These are phyloP conservation scores for Wallemia hederae DNA, from an alignment of 1,284 basidiomycete species.

Conservation along the genomic window DNA sequence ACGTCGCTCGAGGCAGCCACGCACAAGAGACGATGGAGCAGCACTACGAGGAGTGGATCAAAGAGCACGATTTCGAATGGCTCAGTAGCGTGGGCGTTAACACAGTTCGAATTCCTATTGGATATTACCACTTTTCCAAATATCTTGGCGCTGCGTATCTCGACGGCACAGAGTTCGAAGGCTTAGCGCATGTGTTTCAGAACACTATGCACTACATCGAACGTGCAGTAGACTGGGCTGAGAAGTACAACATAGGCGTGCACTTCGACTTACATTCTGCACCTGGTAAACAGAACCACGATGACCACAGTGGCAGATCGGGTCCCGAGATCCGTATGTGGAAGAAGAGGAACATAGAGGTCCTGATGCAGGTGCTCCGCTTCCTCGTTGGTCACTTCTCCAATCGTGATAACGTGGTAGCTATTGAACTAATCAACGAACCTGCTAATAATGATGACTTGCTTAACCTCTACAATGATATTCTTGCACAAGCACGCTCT, in stretches of 20 bases:
- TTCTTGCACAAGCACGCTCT: conserved; percentile 27
- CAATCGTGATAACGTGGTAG: conserved; percentile 31
- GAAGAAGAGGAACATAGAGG: conserved; percentile 27
- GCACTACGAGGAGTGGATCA: conserved; percentile 59
- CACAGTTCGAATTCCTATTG: conserved; percentile 53
- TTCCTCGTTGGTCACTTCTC: neutral
- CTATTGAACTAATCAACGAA: conserved; percentile 60
- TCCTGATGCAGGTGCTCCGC: neutral
- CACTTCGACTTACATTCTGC: conserved; percentile 46
- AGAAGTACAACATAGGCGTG: conserved; percentile 37
- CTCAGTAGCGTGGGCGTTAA: conserved; percentile 45
- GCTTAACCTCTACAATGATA: conserved; percentile 32
- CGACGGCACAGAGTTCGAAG: conserved; percentile 39
- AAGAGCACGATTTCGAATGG: conserved; percentile 39
- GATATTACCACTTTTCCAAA: conserved; percentile 37
- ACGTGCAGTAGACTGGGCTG: conserved; percentile 34
- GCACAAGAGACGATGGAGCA: conserved; percentile 34
- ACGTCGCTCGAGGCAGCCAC: conserved; percentile 32
- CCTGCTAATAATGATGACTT: conserved; percentile 29
- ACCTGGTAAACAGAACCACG: conserved; percentile 40
- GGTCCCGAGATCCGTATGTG: conserved; percentile 6
- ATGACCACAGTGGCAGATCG: conserved; percentile 14
- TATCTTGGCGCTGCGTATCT: conserved; percentile 12
- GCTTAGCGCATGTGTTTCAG: conserved; percentile 27
- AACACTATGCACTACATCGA: conserved; percentile 45